Evolutionary conservation across 2,329 filamentous ascomycete genomes (phyloP).

Genomic region (Neospermospora avenae): DNA sequence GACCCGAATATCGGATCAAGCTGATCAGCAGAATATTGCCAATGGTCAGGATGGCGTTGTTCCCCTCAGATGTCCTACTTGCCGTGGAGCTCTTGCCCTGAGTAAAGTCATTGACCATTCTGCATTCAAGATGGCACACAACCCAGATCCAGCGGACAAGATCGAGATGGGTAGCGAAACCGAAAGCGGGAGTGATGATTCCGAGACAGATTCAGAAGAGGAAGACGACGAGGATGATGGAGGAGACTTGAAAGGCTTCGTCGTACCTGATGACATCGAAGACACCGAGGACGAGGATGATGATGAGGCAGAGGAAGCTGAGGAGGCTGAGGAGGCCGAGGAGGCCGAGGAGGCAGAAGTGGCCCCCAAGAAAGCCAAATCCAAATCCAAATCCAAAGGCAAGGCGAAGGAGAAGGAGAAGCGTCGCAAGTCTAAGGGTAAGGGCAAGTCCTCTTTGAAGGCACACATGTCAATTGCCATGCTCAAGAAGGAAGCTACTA

Average conservation of each 20-base stretch:
- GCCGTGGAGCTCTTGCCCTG: conserved; percentile 63
- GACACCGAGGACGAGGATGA: conserved; percentile 23
- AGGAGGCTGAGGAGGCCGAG: conserved; percentile 26
- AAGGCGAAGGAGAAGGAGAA: conserved; percentile 39
- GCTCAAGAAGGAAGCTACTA: conserved; percentile 64
- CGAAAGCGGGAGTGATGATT: conserved; percentile 32
- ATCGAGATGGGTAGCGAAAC: conserved; percentile 30
- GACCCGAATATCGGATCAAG: conserved; percentile 60
- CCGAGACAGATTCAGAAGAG: conserved; percentile 17
- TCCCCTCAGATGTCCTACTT: conserved; percentile 63
- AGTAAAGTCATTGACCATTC: conserved; percentile 70
- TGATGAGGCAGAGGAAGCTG: conserved; percentile 35
- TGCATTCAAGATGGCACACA: conserved; percentile 71
- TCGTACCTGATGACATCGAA: conserved; percentile 49
- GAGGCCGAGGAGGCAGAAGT: conserved; percentile 30
- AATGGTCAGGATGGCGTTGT: conserved; percentile 53
- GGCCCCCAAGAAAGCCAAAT: conserved; percentile 20
- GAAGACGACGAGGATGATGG: conserved; percentile 36
- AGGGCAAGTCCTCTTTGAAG: conserved; percentile 29
- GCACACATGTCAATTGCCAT: conserved; percentile 52
- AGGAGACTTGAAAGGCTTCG: conserved; percentile 50
- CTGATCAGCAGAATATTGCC: conserved; percentile 50
- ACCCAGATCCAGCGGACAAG: conserved; percentile 47
- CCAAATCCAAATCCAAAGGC: conserved; percentile 38
- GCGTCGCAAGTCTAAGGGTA: conserved; percentile 36